Evolutionary conservation across 805 yeast genomes (phyloP), one percentile per base, ranked within the genome.

Genomic region (Ogataea ganodermae): DNA sequence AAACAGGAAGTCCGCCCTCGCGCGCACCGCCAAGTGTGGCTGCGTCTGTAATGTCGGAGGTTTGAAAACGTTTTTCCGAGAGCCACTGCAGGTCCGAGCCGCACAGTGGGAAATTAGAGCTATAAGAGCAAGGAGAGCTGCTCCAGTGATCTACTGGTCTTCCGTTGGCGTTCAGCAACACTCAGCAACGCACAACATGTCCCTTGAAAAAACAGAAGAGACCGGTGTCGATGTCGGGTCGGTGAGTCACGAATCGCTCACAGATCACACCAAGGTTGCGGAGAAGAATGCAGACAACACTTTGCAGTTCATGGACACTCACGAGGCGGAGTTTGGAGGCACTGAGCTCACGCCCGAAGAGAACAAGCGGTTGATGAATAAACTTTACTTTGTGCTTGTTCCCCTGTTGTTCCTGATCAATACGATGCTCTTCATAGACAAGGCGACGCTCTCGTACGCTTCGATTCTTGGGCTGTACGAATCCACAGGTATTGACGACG

Each of bases 381-480:
- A 60, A 38, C 47, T 57, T 2, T 53, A 57, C 18, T 37, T 55
- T 3, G 55, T 55, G 4, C 52, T 69, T 14, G 47, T 70, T 24
- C 55, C 64, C 0, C 42, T 66, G 30, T 41, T 60, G 5, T 48
- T 56, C 17, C 27, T 56, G 4, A 55, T 65, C 14, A 54, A 61
- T 46, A 57, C 62, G 4, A 45, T 64, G 17, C 40, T 69, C 14
- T 69, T 63, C 55, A 63, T 73, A 47, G 79, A 75, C 55, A 75
- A 75, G 49, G 69, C 73, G 13, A 67, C 76, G 1, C 49, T 74
- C 21, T 63, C 73, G 1, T 75, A 74, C 56, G 64, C 72, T 3
- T 59, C 74, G 0, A 65, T 73, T 30, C 59, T 72, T 22, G 82
- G 74, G 1, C 60, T 79, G 22, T 76, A 69, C 61, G 71, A 65